Evolutionary conservation across 441 rosid genomes (phyloP), one percentile per base, ranked within the genome.

Genomic region (Gossypium schwendimanii): DNA sequence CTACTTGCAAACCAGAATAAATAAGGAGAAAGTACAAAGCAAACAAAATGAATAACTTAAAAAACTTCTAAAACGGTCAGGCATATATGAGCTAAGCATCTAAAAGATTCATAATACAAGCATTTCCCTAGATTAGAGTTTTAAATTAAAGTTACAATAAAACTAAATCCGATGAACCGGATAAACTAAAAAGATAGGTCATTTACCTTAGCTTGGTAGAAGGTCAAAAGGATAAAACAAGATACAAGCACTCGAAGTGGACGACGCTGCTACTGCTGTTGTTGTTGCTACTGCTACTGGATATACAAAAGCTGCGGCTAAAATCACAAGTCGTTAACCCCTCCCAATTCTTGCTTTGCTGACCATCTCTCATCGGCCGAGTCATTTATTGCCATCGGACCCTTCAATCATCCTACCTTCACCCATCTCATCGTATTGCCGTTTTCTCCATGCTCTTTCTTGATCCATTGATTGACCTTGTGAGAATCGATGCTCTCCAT

Each of bases 391-490:
- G 68, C 79, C 74, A 47, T 78, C 79, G 5, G 85, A 77, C 8
- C 77, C 83, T 77, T 78, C 84, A 60, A 49, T 17, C 17, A 61
- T 61, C 77, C 86, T 77, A 33, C 76, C 78, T 55, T 71, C 82
- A 36, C 77, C 84, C 76, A 74, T 76, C 28, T 81, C 83, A 66
- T 76, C 81, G 28, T 57, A 75, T 53, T 63, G 79, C 53, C 73
- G 69, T 78, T 81, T 83, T 62, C 78, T 75, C 87, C 85, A 79
- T 49, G 78, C 83, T 69, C 64, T 70, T 50, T 81, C 85, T 73
- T 74, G 78, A 72, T 77, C 83, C 78, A 52, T 60, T 36, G 84
- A 52, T 73, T 71, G 79, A 44, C 76, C 84, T 15, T 72, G 86
- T 18, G 83, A 74, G 67, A 68, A 72, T 45, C 55, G 84, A 50